phyloP scores from a whole-genome alignment of 2,329 filamentous ascomycete species.

The Trichoderma asperellum region DNA sequence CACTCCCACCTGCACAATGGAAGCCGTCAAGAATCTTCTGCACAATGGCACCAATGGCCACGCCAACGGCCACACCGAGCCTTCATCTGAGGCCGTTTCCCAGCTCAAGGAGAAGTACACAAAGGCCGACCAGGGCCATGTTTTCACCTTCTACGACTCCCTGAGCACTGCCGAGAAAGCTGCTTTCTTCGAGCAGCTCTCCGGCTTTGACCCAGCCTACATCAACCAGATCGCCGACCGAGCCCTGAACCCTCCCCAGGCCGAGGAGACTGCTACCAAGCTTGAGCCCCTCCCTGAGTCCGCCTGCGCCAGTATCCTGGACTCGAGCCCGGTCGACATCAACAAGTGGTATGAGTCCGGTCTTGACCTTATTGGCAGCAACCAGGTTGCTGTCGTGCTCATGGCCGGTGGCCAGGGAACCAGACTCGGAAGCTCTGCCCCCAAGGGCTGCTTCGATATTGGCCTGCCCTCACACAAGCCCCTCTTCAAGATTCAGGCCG shows the following conservation, averaged over 20 bases:
- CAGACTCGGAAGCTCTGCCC: constrained; percentile 87
- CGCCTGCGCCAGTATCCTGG: constrained; percentile 87
- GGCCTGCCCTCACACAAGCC: constrained; percentile 91
- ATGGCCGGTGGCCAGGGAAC: constrained; percentile 98
- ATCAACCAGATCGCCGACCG: constrained; percentile 86
- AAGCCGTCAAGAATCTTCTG: constrained; percentile 50
- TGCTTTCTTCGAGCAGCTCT: constrained; percentile 78
- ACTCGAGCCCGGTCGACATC: constrained; percentile 78
- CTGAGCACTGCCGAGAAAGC: constrained; percentile 75
- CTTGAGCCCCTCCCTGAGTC: constrained; percentile 88
- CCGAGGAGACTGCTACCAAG: constrained; percentile 56
- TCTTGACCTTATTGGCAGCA: constrained; percentile 76
- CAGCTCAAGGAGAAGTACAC: constrained; percentile 73
- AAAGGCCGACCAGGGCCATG: constrained; percentile 76
- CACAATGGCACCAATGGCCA: constrained; percentile 41
- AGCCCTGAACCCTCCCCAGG: constrained; percentile 76
- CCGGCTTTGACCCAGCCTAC: constrained; percentile 77
- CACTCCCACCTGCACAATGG: constrained; percentile 41
- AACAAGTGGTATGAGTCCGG: constrained; percentile 82
- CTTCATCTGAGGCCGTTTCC: constrained; percentile 67
- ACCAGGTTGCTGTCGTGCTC: constrained; percentile 82
- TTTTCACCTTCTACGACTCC: constrained; percentile 81
- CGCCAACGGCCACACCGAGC: constrained; percentile 44
- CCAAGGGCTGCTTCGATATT: constrained; percentile 98
- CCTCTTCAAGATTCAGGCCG: constrained; percentile 95